Conservation (phyloP, 169 alveolate genomes). For the Plasmodium knowlesi region DNA sequence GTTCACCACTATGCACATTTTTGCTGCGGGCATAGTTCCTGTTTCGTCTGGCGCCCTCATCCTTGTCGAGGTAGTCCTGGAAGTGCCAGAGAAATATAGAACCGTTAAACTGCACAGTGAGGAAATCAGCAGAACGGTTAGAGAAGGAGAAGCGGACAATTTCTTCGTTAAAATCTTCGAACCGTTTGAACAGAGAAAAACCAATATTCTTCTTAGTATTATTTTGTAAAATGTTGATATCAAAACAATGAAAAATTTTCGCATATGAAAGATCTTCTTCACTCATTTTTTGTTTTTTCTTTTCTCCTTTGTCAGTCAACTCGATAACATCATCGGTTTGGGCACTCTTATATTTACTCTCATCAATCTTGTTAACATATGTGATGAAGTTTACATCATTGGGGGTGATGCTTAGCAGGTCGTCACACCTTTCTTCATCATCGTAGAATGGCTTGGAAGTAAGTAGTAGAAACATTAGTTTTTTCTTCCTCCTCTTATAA, state of each 20-base stretch:
- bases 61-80: conserved; percentile 3
- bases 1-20: not conserved
- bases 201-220: conserved; percentile 43
- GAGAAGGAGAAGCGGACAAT: conserved; percentile 29
- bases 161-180: conserved; percentile 59
- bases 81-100: conserved; percentile 62
- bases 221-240: conserved; percentile 51
- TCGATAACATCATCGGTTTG: conserved; percentile 64
- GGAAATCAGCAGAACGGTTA: conserved; percentile 35
- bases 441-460: conserved; percentile 42
- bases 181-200: conserved; percentile 45
- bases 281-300: conserved; percentile 33
- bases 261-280: conserved; percentile 40
- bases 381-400: conserved; percentile 24
- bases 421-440: conserved; percentile 7
- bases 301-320: conserved; percentile 48
- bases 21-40: not conserved
- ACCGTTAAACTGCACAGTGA: conserved; percentile 61
- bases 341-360: not conserved
- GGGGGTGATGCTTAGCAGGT: conserved; percentile 10
- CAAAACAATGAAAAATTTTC: conserved; percentile 35
- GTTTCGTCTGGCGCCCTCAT: not conserved
- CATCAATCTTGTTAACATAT: conserved; percentile 34
- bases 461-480: conserved; percentile 17
- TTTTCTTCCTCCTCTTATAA: conserved; percentile 12